phyloP scores from a whole-genome alignment of 306 rosid genomes.

The Vigna hirtella region DNA sequence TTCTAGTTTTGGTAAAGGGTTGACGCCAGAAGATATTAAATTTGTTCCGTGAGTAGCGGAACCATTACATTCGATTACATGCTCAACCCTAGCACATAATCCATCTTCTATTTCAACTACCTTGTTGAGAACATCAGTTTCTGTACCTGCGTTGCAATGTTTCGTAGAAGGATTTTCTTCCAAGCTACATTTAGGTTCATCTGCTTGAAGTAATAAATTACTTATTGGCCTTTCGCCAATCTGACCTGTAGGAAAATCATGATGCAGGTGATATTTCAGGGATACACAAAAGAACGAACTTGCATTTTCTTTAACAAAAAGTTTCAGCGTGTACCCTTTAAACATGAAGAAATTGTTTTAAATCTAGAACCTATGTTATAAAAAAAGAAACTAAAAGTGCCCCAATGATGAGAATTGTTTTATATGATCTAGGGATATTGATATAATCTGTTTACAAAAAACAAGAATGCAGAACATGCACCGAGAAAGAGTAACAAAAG shows the following conservation, averaged over 20 bases:
- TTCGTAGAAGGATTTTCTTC: slow-evolving; percentile 46
- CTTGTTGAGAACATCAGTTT: slow-evolving; percentile 43
- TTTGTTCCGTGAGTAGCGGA: slow-evolving; percentile 34
- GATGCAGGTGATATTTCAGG: slow-evolving; percentile 30
- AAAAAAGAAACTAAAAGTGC: background rate
- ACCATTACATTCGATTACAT: slow-evolving; percentile 41
- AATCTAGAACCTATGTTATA: background rate
- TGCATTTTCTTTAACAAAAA: slow-evolving; percentile 1
- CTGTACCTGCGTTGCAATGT: slow-evolving; percentile 41
- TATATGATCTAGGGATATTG: slow-evolving; percentile 17
- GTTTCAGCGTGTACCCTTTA: slow-evolving; percentile 21
- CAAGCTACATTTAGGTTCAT: slow-evolving; percentile 47
- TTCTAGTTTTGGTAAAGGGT: slow-evolving; percentile 52
- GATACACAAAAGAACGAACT: slow-evolving; percentile 29
- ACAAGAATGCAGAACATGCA: background rate
- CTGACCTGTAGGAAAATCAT: slow-evolving; percentile 51
- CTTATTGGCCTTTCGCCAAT: slow-evolving; percentile 41
- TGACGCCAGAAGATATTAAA: slow-evolving; percentile 43
- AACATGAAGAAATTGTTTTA: slow-evolving; percentile 1
- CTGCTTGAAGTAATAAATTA: slow-evolving; percentile 40
- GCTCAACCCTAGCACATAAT: slow-evolving; percentile 38
- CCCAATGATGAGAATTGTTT: slow-evolving; percentile 1
- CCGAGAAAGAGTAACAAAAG: background rate
- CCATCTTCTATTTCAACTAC: slow-evolving; percentile 42
- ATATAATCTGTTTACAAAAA: slow-evolving; percentile 4